Base-by-base conservation (phyloP, 768 basidiomycete species). In the Termitomyces heimii region DNA sequence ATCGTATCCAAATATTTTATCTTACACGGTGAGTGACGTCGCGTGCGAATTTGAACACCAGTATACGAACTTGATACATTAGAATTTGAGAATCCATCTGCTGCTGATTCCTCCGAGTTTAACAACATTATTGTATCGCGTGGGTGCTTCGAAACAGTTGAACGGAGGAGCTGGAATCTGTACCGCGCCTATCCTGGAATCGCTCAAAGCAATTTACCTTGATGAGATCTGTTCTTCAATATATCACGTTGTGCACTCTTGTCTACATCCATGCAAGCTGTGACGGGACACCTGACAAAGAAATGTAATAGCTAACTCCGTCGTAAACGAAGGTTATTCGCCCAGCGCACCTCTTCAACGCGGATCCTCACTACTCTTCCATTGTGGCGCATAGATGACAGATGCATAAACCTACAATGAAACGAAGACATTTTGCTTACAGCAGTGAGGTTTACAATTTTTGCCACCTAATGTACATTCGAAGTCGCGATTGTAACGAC, bases 111-210 rank as follows among this genome's bases (percentile, higher is more conserved):
- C 12, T 35, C 59, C 8, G 51, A 57, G n/a, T 66, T 66, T 50
- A 58, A 58, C 13, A 44, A 32, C 14, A 50, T 62, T 31, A 34
- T 64, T 53, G 32, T 31, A 5, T 45, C 61, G 39, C 56, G 56
- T 13, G 65, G 68, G 39, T 32, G 48, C 16, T 60, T 58, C 34
- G 58, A 63, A 14, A 49, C 67, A 22, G 60, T 60, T 18, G 72
- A 75, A 55, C 48, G 54, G 43, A 70, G 77, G 37, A 60, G 55
- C 32, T 82, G 80, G 80, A 65, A 70, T 9, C 52, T 82, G 51
- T 78, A 81, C 64, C 74, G 75, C 18, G 75, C 78, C 4, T 82
- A 78, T 65, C 77, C 78, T 26, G 71, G 73, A 44, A 60, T 81
- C 40, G 73, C 77, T 14, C 77, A 80, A 60, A 71, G 70, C 24